A percentile compares a stretch with the other conserved stretches of the same genome.
Evolutionary conservation across 106 monocot genomes (phyloP).

Genomic region (Platanthera zijinensis): DNA sequence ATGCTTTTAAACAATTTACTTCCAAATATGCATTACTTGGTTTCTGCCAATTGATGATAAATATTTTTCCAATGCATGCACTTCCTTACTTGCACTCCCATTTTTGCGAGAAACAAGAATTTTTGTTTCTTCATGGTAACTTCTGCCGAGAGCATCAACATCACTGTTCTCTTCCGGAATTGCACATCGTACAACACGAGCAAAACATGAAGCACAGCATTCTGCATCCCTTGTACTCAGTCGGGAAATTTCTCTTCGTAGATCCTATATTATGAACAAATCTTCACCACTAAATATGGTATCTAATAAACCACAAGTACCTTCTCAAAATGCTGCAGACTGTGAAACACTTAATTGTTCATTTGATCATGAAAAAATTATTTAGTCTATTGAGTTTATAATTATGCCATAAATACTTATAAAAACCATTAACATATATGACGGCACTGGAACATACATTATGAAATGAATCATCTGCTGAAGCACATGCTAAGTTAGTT

Average conservation of each 20-base stretch:
- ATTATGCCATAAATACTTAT: background rate
- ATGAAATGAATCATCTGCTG: background rate
- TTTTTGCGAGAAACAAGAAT: background rate
- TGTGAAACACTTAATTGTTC: background rate
- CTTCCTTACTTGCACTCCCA: slow-evolving; percentile 7
- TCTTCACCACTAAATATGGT: background rate
- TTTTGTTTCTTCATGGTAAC: background rate
- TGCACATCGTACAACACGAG: background rate
- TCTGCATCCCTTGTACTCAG: background rate
- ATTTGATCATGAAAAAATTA: background rate
- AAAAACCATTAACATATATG: background rate
- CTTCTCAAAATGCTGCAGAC: background rate
- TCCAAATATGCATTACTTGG: background rate
- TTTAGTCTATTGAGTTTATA: background rate
- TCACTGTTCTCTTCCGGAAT: background rate
- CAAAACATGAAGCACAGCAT: slow-evolving; percentile 1
- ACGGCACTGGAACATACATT: background rate
- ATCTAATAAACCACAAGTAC: background rate
- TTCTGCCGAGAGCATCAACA: background rate
- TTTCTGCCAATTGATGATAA: background rate
- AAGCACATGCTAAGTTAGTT: background rate
- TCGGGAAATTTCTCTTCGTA: background rate
- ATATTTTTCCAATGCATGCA: background rate
- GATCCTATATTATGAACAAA: background rate
- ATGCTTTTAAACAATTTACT: background rate